Evolutionary conservation across 371 early-diverging fungal species (phyloP).

Genomic region (Nematocida sp.): DNA sequence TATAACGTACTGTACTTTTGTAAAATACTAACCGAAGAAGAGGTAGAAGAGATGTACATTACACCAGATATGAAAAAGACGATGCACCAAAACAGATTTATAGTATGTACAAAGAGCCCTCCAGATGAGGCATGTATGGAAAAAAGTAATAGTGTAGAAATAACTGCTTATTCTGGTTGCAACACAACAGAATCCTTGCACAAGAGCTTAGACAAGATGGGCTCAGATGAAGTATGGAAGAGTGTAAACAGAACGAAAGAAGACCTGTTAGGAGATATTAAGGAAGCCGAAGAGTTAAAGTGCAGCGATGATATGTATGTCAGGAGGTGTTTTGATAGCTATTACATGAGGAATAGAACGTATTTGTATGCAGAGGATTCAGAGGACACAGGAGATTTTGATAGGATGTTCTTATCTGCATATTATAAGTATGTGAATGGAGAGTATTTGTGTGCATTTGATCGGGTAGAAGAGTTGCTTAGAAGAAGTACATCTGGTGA

Average conservation of each 20-base stretch:
- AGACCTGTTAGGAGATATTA: background rate
- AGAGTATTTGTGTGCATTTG: slow-evolving; percentile 15
- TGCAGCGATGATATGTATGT: background rate
- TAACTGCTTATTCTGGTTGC: background rate
- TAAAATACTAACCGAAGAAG: background rate
- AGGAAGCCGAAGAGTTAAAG: background rate
- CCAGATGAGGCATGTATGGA: background rate
- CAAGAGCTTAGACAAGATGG: background rate
- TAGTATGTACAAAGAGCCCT: background rate
- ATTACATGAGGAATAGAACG: background rate
- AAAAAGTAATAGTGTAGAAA: background rate
- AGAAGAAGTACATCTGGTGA: background rate
- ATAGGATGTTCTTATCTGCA: slow-evolving; percentile 6
- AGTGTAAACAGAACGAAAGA: background rate
- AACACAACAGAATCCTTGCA: background rate
- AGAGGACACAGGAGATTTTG: background rate
- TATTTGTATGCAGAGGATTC: background rate
- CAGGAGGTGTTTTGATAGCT: slow-evolving; percentile 18
- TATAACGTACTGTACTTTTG: slow-evolving; percentile 18
- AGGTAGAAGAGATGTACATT: background rate
- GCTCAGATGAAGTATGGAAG: background rate
- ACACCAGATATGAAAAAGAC: background rate
- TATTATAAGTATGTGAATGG: slow-evolving; percentile 24
- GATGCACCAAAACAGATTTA: background rate
- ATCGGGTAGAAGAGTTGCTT: slow-evolving; percentile 7